Base-by-base conservation (phyloP, 2,329 filamentous ascomycete species). In the Piedraia hortae region DNA sequence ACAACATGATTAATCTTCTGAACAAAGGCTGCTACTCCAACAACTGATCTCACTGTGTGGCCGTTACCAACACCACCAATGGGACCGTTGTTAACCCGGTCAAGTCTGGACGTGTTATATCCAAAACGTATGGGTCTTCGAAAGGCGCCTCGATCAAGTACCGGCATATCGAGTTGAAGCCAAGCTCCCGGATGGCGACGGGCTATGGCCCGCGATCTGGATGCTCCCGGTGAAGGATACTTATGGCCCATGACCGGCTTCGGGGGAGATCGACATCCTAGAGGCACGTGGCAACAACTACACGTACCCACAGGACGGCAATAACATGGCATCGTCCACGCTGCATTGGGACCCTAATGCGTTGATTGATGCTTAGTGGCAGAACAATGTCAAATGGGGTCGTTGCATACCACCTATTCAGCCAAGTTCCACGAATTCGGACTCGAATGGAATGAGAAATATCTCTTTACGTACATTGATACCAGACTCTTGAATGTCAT, bases 141-240 rank as follows among this genome's bases (percentile, higher is more conserved):
- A 59, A 59, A 19, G 62, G 67, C 9, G 63, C 63, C 4, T 56
- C 48, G 9, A 73, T 88, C 51, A 74, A 65, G 45, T 88, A 73
- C 39, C 75, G 75, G 21, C 69, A 72, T 19, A 58, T 88, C 23
- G 72, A 41, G 73, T 88, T 4, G 64, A 58, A 2, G 75, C 75
- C 12, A 68, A 68, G 45, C 48, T 85, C 13, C 73, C 75, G 4
- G 44, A 52, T 21, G 75, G 75, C 24, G 74, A 85, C 47, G 85
- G 75, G 75, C 56, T 88, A 6, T 85, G 75, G 75, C 75, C 75
- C 2, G 73, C 73, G n/a, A 82, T 88, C 36, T 80, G 72, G 71
- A 73, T 88, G 70, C 53, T 85, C 51, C 75, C 75, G 1, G 62
- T 62, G 20, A 53, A 67, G 19, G 54, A 64, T 24, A 64, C 51